phyloP scores from a whole-genome alignment of 2,329 filamentous ascomycete genomes.

The Cryphonectria carpinicola region DNA sequence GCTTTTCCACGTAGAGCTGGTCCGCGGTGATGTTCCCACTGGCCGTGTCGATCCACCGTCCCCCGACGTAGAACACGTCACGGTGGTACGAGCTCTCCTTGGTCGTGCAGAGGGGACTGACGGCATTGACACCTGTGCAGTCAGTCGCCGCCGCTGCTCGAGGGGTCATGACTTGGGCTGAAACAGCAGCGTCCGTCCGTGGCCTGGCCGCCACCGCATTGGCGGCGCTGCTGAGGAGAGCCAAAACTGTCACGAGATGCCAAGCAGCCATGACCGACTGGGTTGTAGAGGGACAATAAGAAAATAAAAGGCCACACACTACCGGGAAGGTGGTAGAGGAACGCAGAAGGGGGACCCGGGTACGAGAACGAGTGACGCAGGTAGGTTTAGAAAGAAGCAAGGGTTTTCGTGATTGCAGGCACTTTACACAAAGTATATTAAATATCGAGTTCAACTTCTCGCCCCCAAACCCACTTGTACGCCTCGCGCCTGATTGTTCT shows the following conservation, averaged over 20 bases:
- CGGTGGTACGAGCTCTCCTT: slow-evolving; percentile 29
- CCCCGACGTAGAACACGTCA: slow-evolving; percentile 39
- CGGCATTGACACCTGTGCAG: slow-evolving; percentile 26
- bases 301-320: not conserved
- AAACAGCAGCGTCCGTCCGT: not conserved
- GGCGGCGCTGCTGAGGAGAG: slow-evolving; percentile 4
- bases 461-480: no score
- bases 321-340: not conserved
- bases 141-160: slow-evolving; percentile 17
- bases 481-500: not conserved
- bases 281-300: not conserved
- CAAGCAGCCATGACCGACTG: slow-evolving; percentile 3
- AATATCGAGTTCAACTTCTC: not conserved
- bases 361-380: not conserved
- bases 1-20: slow-evolving; percentile 41
- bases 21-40: slow-evolving; percentile 33
- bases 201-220: slow-evolving; percentile 7
- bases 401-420: slow-evolving; percentile 8
- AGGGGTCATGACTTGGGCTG: not conserved
- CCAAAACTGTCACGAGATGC: slow-evolving; percentile 21
- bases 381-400: not conserved
- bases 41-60: slow-evolving; percentile 32
- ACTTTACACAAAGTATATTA: not conserved
- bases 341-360: not conserved
- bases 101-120: slow-evolving; percentile 23